Percentiles rank a stretch among this genome's conserved stretches.
Conservation (phyloP, 2,329 filamentous ascomycete species). For the Macrophomina tecta region DNA sequence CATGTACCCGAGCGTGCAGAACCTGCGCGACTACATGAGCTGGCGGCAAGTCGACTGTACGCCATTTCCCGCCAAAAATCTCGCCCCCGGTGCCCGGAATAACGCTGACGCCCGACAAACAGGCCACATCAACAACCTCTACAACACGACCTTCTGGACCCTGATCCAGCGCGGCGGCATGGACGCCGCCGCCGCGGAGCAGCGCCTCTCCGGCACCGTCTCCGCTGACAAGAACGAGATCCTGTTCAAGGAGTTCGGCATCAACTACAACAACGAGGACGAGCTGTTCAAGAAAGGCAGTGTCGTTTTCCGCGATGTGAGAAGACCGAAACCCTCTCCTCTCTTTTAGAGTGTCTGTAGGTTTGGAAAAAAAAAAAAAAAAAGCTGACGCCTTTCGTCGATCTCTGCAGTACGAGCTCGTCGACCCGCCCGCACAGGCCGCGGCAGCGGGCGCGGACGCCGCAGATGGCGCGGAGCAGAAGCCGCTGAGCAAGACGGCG, state of each 20-base stretch:
- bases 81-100: not conserved
- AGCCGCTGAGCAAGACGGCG: slow-evolving; percentile 73
- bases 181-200: slow-evolving; percentile 78
- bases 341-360: not conserved
- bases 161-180: slow-evolving; percentile 80
- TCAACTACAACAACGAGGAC: slow-evolving; percentile 97
- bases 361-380: too few relatives aligned
- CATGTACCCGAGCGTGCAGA: slow-evolving; percentile 80
- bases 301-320: slow-evolving; percentile 77
- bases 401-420: slow-evolving; percentile 24
- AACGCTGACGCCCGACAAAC: not conserved
- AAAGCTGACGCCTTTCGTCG: too few relatives aligned
- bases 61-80: slow-evolving; percentile 38
- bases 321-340: slow-evolving; percentile 38
- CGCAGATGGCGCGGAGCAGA: not conserved
- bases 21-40: slow-evolving; percentile 91
- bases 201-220: slow-evolving; percentile 79
- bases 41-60: slow-evolving; percentile 97
- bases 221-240: slow-evolving; percentile 95
- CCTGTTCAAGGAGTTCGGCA: slow-evolving; percentile 82
- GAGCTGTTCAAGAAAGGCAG: slow-evolving; percentile 95
- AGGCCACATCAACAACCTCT: slow-evolving; percentile 98
- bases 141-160: slow-evolving; percentile 96
- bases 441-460: slow-evolving; percentile 49
- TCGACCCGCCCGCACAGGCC: not conserved